A percentile compares a stretch with the other conserved stretches of the same genome.
Conservation (phyloP, 75 land plant species). For the Pinus albicaulis region DNA sequence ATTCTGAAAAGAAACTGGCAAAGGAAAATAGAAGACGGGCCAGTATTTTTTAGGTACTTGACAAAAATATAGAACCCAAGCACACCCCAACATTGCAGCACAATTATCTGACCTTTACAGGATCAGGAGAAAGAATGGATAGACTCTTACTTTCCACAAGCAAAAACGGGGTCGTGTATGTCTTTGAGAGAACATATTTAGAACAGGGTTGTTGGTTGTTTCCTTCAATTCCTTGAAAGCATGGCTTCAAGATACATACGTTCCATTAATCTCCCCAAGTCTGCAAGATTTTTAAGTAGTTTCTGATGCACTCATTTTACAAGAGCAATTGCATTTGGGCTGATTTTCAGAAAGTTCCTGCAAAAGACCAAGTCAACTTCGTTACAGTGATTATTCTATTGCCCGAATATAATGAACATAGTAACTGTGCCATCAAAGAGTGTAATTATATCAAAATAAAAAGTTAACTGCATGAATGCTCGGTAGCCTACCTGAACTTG, state of each 20-base stretch:
- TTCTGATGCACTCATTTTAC: not conserved
- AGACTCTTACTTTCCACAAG: not conserved
- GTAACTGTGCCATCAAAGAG: not conserved
- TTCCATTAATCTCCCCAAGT: conserved; percentile 1
- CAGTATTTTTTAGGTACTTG: not conserved
- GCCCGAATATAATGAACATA: not conserved
- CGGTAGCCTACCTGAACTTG: conserved; percentile 52
- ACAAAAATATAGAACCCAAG: not conserved
- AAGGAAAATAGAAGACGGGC: not conserved
- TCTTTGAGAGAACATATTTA: not conserved
- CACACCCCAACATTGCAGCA: not conserved
- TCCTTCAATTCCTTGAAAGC: not conserved
- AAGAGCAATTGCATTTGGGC: conserved; percentile 7
- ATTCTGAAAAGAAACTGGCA: not conserved
- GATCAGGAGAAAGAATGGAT: not conserved
- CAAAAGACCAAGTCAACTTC: conserved; percentile 5
- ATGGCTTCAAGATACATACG: not conserved
- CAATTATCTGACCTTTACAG: not conserved
- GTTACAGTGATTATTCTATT: not conserved
- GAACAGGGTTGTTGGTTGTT: not conserved
- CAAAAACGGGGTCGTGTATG: not conserved
- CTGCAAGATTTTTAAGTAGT: not conserved
- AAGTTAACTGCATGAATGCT: not conserved
- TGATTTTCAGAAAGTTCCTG: conserved; percentile 8
- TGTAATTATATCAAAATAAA: not conserved